phyloP scores from a whole-genome alignment of 176 grass and related monocot genomes.

The Juncus effusus region DNA sequence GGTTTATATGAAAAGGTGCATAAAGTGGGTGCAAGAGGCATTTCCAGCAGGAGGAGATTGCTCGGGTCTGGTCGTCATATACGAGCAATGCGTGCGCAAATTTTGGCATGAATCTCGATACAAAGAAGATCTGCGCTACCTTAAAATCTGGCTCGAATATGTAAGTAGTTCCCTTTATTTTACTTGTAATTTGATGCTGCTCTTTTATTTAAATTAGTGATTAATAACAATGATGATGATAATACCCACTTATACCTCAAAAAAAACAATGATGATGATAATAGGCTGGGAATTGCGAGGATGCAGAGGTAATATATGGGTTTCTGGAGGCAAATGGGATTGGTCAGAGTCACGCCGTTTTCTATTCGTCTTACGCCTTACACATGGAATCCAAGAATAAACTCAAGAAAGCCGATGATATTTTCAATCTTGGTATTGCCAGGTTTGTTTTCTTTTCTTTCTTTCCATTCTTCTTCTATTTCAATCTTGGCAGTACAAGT shows the following conservation, averaged over 20 bases:
- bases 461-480: background rate
- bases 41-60: conserved; percentile 81
- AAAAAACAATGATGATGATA: conserved; percentile 23
- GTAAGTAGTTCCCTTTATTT: conserved; percentile 43
- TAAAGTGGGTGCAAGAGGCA: conserved; percentile 97
- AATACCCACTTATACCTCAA: too few relatives aligned
- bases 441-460: conserved; percentile 48
- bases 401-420: conserved; percentile 70
- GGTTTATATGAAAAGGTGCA: conserved; percentile 43
- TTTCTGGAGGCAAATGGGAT: conserved; percentile 86
- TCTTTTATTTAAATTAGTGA: too few relatives aligned
- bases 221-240: too few relatives aligned
- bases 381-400: conserved; percentile 78
- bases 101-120: conserved; percentile 87
- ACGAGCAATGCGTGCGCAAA: conserved; percentile 84
- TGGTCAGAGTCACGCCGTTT: conserved; percentile 63
- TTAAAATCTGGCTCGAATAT: conserved; percentile 99
- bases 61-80: conserved; percentile 83
- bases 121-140: conserved; percentile 83
- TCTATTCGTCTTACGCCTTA: conserved; percentile 57
- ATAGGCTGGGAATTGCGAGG: conserved; percentile 68
- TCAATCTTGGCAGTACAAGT: too few relatives aligned
- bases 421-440: conserved; percentile 75
- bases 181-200: too few relatives aligned
- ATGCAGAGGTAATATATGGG: conserved; percentile 68